Evolutionary conservation across 345 rosid species (phyloP).

Genomic region (Chamaenerion angustifolium): DNA sequence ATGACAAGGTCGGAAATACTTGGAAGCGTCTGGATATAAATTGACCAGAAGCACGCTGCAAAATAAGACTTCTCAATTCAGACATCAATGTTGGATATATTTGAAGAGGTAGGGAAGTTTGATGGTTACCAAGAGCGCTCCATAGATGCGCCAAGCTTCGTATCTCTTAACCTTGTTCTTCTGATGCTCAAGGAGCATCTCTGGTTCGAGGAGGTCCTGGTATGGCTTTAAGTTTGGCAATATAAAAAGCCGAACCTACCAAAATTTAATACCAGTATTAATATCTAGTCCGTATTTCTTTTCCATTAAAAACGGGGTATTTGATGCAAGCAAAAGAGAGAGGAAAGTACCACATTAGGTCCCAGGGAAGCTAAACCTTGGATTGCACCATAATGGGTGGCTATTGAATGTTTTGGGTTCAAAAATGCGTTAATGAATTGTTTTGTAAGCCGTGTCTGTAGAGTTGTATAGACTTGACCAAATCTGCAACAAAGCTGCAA

Average conservation of each 20-base stretch:
- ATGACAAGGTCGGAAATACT: constrained; percentile 51
- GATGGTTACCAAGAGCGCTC: constrained; percentile 54
- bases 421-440: constrained; percentile 75
- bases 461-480: constrained; percentile 65
- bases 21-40: constrained; percentile 56
- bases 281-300: neutral
- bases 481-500: constrained; percentile 33
- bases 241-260: constrained; percentile 66
- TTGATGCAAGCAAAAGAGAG: neutral
- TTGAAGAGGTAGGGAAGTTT: neutral
- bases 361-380: constrained; percentile 92
- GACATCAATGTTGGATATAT: no score
- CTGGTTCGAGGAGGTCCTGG: constrained; percentile 74
- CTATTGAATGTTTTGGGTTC: constrained; percentile 75
- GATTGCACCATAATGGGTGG: constrained; percentile 93
- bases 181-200: constrained; percentile 69
- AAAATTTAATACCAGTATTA: neutral
- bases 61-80: constrained; percentile 4
- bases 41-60: constrained; percentile 69
- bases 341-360: constrained; percentile 61
- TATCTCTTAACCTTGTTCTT: constrained; percentile 74
- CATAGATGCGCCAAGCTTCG: constrained; percentile 89
- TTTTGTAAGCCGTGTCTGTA: constrained; percentile 83
- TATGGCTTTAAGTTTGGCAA: constrained; percentile 74
- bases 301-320: neutral